Evolutionary conservation across 768 basidiomycete species (phyloP).

Genomic region (Psilocybe subaeruginosa): DNA sequence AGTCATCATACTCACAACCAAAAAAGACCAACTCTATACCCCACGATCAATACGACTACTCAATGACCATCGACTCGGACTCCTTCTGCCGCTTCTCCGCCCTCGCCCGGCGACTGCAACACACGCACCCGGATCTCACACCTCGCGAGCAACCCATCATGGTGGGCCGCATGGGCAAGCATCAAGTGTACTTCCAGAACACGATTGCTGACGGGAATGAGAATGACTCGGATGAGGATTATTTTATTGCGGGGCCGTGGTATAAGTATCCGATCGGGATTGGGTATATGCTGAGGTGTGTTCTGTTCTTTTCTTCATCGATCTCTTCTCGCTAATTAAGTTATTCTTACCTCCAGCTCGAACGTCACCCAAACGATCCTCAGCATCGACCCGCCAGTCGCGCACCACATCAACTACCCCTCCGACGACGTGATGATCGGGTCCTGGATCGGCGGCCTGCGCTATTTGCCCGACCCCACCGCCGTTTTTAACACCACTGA

Average conservation of each 20-base stretch:
- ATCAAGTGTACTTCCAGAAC: neutral
- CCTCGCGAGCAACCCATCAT: neutral
- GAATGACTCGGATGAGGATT: neutral
- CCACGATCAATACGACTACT: constrained; percentile 3
- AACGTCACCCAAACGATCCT: constrained; percentile 1
- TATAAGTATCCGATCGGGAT: constrained; percentile 3
- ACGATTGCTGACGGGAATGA: neutral
- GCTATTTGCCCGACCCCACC: neutral
- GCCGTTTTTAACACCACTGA: neutral
- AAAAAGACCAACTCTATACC: neutral
- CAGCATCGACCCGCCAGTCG: neutral
- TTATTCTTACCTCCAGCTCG: neutral
- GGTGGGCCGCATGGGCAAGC: neutral
- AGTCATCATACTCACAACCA: neutral
- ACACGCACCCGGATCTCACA: neutral
- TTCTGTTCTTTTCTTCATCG: neutral
- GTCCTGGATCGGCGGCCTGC: neutral
- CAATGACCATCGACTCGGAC: constrained; percentile 8
- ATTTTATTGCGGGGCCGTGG: neutral
- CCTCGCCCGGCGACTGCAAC: neutral
- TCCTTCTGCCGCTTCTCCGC: constrained; percentile 3
- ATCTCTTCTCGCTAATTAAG: too few species aligned
- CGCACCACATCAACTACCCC: constrained; percentile 8
- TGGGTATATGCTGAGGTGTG: constrained; percentile 3
- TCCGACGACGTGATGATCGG: constrained; percentile 9